phyloP scores from a whole-genome alignment of 2,329 filamentous ascomycete genomes.

The Aureobasidium musti region DNA sequence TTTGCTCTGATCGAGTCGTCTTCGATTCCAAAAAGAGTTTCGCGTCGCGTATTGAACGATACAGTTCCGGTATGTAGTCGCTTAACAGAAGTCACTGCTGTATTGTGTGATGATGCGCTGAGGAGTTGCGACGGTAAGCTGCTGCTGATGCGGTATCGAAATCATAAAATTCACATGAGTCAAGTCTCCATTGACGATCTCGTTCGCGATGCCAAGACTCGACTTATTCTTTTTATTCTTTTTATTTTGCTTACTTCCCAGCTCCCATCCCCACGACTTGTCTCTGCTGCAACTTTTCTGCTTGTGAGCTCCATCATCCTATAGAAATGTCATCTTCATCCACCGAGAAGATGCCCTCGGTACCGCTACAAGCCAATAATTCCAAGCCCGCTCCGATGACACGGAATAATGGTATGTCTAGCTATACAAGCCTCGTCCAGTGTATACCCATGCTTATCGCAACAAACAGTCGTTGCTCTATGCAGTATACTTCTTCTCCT shows the following conservation, averaged over 20 bases:
- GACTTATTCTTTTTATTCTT: background rate
- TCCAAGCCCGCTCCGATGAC: no score
- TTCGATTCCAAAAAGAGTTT: background rate
- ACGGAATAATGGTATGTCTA: no score
- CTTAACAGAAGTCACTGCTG: background rate
- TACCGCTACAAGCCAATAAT: no score
- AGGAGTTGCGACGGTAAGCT: background rate
- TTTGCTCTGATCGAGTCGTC: conserved; percentile 3
- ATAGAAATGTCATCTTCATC: no score
- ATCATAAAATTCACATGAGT: conserved; percentile 23
- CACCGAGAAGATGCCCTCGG: no score
- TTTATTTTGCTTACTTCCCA: background rate
- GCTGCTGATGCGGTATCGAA: background rate
- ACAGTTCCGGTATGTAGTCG: no score
- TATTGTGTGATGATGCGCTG: no score
- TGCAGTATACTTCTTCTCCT: no score
- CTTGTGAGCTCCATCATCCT: no score
- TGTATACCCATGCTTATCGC: no score
- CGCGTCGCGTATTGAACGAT: background rate
- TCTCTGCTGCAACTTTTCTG: background rate
- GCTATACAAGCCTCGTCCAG: no score
- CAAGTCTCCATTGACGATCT: conserved; percentile 6
- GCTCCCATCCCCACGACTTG: background rate
- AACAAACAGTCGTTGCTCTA: no score
- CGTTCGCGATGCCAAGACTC: background rate